Percentiles rank a stretch among this genome's conserved stretches.
phyloP scores from a whole-genome alignment of 768 basidiomycete species.

The Leccinum arenicola region DNA sequence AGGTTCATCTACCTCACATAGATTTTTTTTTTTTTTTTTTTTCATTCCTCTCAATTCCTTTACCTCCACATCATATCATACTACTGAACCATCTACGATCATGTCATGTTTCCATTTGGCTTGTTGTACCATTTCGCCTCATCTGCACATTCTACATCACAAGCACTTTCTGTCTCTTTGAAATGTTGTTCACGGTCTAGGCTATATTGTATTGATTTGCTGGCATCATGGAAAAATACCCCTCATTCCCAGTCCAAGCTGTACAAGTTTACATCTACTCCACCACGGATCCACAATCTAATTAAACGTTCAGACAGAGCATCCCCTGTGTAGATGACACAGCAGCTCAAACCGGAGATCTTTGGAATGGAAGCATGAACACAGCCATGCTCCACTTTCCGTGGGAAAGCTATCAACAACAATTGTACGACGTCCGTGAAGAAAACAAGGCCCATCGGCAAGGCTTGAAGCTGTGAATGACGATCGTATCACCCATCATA shows the following conservation, averaged over 20 bases:
- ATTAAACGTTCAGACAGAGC: not conserved
- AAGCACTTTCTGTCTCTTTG: slow-evolving; percentile 2
- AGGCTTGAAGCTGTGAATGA: slow-evolving; percentile 16
- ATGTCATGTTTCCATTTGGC: not conserved
- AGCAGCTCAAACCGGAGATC: slow-evolving; percentile 1
- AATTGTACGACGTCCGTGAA: not conserved
- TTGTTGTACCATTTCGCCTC: slow-evolving; percentile 11
- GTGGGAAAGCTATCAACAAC: slow-evolving; percentile 15
- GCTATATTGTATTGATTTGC: slow-evolving; percentile 12
- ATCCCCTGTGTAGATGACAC: not conserved
- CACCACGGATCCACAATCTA: not conserved
- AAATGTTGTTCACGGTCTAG: slow-evolving; percentile 22
- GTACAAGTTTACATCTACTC: slow-evolving; percentile 18
- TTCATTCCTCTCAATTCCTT: not conserved
- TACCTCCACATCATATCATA: slow-evolving; percentile 2
- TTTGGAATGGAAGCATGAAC: not conserved
- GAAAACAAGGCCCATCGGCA: not conserved
- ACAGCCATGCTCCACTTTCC: slow-evolving; percentile 19
- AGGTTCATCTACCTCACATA: slow-evolving; percentile 4
- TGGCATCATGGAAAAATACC: slow-evolving; percentile 21
- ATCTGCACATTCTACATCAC: slow-evolving; percentile 11
- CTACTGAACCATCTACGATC: slow-evolving; percentile 1
- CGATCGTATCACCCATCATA: not conserved
- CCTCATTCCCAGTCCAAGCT: slow-evolving; percentile 15
- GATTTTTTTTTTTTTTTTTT: not conserved